These are phyloP conservation scores for Colletotrichum karsti DNA, from an alignment of 2,329 filamentous ascomycete species.

Conservation along the genomic window DNA sequence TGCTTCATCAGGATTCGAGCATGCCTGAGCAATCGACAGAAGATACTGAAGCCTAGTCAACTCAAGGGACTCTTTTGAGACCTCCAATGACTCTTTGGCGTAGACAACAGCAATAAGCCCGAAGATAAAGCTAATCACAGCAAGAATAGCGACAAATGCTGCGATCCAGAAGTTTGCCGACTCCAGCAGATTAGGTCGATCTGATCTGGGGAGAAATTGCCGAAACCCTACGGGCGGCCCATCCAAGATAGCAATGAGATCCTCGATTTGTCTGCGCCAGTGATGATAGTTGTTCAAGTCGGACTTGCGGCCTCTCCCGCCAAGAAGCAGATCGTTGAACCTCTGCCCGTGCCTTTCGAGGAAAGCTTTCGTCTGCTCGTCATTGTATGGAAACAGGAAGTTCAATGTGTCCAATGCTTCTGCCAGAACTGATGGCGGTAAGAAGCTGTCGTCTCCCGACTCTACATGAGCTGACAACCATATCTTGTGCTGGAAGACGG, in stretches of 20 bases:
- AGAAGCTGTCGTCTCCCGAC: neutral
- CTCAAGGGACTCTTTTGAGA: neutral
- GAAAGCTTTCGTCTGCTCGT: neutral
- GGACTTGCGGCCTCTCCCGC: neutral
- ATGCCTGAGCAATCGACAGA: neutral
- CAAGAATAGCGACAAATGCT: neutral
- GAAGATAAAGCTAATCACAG: neutral
- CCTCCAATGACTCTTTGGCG: neutral
- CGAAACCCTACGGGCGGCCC: neutral
- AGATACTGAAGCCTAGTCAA: neutral
- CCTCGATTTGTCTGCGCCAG: neutral
- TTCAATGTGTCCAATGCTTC: neutral
- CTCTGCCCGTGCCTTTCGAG: neutral
- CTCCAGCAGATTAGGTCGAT: neutral
- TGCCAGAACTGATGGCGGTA: neutral
- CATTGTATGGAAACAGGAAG: neutral
- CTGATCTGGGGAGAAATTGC: neutral
- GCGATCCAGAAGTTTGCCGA: slow-evolving; percentile 15
- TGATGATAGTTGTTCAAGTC: neutral
- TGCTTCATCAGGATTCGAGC: neutral
- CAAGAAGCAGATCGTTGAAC: neutral
- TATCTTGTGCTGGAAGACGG: neutral
- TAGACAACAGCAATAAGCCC: neutral
- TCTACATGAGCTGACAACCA: neutral
- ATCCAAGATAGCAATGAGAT: neutral